These are phyloP conservation scores for Peronospora belbahrii DNA, from an alignment of 352 stramenopile species.

Conservation along the genomic window DNA sequence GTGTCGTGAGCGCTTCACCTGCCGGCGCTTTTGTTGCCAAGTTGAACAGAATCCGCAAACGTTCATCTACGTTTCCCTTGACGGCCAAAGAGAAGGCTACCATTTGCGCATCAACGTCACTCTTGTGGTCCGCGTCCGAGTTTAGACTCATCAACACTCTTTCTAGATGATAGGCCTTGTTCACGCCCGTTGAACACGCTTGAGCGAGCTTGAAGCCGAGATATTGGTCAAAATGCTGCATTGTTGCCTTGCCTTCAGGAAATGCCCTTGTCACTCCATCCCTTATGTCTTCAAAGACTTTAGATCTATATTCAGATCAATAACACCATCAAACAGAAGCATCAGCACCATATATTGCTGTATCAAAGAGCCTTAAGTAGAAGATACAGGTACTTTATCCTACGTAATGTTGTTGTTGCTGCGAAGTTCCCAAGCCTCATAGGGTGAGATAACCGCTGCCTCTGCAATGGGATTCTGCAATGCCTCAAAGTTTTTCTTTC, in stretches of 20 bases:
- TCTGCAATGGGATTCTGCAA: slow-evolving; percentile 69
- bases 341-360: too few species aligned
- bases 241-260: slow-evolving; percentile 48
- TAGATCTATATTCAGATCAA: slow-evolving; percentile 22
- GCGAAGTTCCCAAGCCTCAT: slow-evolving; percentile 79
- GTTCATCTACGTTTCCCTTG: slow-evolving; percentile 63
- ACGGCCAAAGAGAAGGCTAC: slow-evolving; percentile 81
- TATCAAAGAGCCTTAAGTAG: too few species aligned
- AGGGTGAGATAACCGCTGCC: slow-evolving; percentile 67
- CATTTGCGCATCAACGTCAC: slow-evolving; percentile 60
- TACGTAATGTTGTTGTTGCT: slow-evolving; percentile 78
- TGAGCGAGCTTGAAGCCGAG: slow-evolving; percentile 61
- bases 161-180: slow-evolving; percentile 71
- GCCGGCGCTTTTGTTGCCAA: slow-evolving; percentile 38
- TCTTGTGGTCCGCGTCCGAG: slow-evolving; percentile 46
- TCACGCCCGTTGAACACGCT: slow-evolving; percentile 45
- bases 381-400: slow-evolving; percentile 1
- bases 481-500: slow-evolving; percentile 77
- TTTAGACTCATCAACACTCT: slow-evolving; percentile 63
- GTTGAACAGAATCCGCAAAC: slow-evolving; percentile 65
- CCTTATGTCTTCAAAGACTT: slow-evolving; percentile 44
- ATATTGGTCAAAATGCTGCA: slow-evolving; percentile 77
- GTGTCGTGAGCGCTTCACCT: slow-evolving; percentile 9
- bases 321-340: neutral
- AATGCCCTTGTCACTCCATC: slow-evolving; percentile 47